These are phyloP conservation scores for Aspergillus biplanus DNA, from an alignment of 495 filamentous ascomycete species.

Conservation along the genomic window DNA sequence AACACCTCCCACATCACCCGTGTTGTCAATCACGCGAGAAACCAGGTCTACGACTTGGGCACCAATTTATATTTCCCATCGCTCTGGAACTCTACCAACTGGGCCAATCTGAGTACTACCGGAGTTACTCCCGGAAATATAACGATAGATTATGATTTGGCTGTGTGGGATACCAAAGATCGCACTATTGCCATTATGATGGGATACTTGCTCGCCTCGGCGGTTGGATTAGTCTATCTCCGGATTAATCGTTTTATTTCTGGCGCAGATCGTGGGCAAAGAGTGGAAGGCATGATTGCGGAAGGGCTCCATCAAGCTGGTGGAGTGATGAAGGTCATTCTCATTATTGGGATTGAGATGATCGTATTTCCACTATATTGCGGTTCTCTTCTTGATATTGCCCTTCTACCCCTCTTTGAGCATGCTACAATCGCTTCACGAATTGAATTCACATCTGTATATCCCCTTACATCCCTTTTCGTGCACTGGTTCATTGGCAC, in stretches of 20 bases:
- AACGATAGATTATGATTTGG: slow-evolving; percentile 61
- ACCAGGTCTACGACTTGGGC: slow-evolving; percentile 29
- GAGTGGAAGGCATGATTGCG: slow-evolving; percentile 76
- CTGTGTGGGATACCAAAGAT: slow-evolving; percentile 77
- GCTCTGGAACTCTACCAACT: slow-evolving; percentile 28
- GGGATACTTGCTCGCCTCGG: slow-evolving; percentile 76
- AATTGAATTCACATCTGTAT: slow-evolving; percentile 71
- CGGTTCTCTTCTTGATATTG: slow-evolving; percentile 85
- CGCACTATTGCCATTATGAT: slow-evolving; percentile 76
- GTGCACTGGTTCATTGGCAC: slow-evolving; percentile 99
- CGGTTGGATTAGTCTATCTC: slow-evolving; percentile 78
- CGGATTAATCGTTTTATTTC: slow-evolving; percentile 67
- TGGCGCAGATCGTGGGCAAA: slow-evolving; percentile 64
- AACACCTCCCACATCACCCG: slow-evolving; percentile 21
- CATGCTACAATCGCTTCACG: slow-evolving; percentile 74
- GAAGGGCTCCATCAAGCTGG: slow-evolving; percentile 90
- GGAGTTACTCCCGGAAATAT: slow-evolving; percentile 27
- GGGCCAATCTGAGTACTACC: slow-evolving; percentile 29
- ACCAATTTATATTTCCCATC: slow-evolving; percentile 26
- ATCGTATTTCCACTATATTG: slow-evolving; percentile 96
- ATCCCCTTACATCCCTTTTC: slow-evolving; percentile 86
- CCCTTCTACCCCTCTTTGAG: slow-evolving; percentile 86
- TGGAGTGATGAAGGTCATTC: slow-evolving; percentile 94
- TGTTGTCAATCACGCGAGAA: slow-evolving; percentile 20
- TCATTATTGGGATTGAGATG: slow-evolving; percentile 99